Evolutionary conservation across 495 filamentous ascomycete genomes (phyloP).

Genomic region (Chaetomium fimeti): DNA sequence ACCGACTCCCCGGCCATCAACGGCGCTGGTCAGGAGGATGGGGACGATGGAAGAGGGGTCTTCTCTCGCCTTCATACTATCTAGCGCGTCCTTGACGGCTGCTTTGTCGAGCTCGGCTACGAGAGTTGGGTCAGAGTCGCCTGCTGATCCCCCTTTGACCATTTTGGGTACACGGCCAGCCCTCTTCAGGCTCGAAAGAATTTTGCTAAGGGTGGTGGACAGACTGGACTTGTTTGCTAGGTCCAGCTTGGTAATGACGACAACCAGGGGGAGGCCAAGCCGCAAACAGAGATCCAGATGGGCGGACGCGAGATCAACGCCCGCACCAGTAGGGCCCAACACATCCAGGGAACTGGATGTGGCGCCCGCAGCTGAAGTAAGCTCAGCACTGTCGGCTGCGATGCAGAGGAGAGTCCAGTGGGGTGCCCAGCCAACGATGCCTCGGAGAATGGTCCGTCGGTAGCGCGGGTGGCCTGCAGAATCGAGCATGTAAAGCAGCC

Average conservation of each 20-base stretch:
- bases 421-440: slow-evolving; percentile 91
- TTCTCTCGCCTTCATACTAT: slow-evolving; percentile 44
- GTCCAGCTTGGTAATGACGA: slow-evolving; percentile 90
- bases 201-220: slow-evolving; percentile 62
- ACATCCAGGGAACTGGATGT: slow-evolving; percentile 50
- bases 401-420: slow-evolving; percentile 91
- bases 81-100: slow-evolving; percentile 53
- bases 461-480: slow-evolving; percentile 88
- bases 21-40: slow-evolving; percentile 83
- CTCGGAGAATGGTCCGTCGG: slow-evolving; percentile 79
- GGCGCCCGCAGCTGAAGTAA: slow-evolving; percentile 37
- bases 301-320: slow-evolving; percentile 66
- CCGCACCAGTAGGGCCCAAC: slow-evolving; percentile 47
- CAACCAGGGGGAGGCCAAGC: slow-evolving; percentile 67
- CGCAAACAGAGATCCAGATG: slow-evolving; percentile 87
- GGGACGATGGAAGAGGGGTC: slow-evolving; percentile 64
- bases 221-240: slow-evolving; percentile 71
- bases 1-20: slow-evolving; percentile 78
- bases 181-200: slow-evolving; percentile 76
- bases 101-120: slow-evolving; percentile 47
- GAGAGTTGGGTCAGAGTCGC: slow-evolving; percentile 34
- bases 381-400: slow-evolving; percentile 69
- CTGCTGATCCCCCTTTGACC: slow-evolving; percentile 50
- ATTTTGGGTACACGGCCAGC: slow-evolving; percentile 70
- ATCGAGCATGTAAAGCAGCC: slow-evolving; percentile 84